These are phyloP conservation scores for Fonticula alba DNA, from an alignment of 78 protist species.

Conservation along the genomic window DNA sequence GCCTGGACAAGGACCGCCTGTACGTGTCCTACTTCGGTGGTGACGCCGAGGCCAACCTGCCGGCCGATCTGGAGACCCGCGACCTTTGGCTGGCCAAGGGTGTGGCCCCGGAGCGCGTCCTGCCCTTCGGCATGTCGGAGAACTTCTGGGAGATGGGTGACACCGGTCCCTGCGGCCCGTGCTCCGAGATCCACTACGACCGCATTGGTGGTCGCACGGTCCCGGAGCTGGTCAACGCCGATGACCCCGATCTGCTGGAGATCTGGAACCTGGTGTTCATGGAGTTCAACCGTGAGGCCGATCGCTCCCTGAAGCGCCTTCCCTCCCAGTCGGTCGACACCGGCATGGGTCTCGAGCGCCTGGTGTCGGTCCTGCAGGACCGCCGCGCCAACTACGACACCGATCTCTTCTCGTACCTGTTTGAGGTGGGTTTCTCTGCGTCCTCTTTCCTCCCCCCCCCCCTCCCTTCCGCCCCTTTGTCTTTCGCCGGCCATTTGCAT, in stretches of 20 bases:
- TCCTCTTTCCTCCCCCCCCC: constrained; percentile 46
- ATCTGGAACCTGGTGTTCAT: constrained; percentile 95
- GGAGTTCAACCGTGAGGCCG: constrained; percentile 64
- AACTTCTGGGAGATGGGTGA: constrained; percentile 97
- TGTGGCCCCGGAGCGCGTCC: constrained; percentile 67
- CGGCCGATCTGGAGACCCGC: constrained; percentile 69
- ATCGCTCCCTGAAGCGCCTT: constrained; percentile 13
- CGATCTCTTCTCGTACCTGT: constrained; percentile 73
- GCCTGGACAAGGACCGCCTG: constrained; percentile 51
- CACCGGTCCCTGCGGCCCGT: constrained; percentile 97
- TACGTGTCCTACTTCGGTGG: constrained; percentile 91
- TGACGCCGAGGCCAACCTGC: constrained; percentile 17
- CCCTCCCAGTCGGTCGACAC: constrained; percentile 87
- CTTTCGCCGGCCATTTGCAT: background rate
- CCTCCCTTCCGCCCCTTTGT: background rate
- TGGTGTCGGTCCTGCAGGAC: constrained; percentile 74
- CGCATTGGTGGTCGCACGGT: constrained; percentile 72
- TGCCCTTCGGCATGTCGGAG: constrained; percentile 73
- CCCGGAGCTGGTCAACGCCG: constrained; percentile 25
- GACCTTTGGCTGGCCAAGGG: constrained; percentile 61
- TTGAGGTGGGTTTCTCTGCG: too few species aligned
- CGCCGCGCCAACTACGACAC: constrained; percentile 89
- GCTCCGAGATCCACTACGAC: constrained; percentile 94
- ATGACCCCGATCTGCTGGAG: constrained; percentile 63
- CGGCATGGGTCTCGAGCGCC: constrained; percentile 90